Evolutionary conservation across 345 rosid genomes (phyloP), one percentile per base, ranked within the genome.

Genomic region (Citrus trifoliata): DNA sequence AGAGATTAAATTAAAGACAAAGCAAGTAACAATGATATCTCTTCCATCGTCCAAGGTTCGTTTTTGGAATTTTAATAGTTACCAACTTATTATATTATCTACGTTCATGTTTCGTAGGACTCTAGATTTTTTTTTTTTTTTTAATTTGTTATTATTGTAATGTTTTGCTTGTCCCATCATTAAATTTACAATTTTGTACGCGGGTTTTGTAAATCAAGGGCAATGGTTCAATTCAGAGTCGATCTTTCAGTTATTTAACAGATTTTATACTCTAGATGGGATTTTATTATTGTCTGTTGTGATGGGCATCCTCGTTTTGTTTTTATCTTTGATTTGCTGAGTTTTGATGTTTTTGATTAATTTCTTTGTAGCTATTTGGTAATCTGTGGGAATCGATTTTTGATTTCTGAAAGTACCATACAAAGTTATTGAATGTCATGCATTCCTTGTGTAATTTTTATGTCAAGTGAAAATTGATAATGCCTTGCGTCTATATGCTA

Each of bases 131-230:
- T 28, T 42, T 46, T 46, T 22, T 12, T 22, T 32, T 59, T 1
- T 59, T 35, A 58, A 35, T n/a, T 59, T 63, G 18, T 42, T 28
- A 10, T 62, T 22, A 9, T 16, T 53, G 46, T 9, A 18, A n/a
- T 58, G 67, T 24, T 75, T 64, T 46, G 46, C 42, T 35, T 48
- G 60, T 59, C 32, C n/a, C 51, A 37, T 10, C 7, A 74, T 74
- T 61, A 38, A 42, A 30, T 19, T 22, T 30, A 27, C 2, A 14
- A 48, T 37, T 48, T 61, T 38, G 68, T 40, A 7, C 28, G 19
- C 27, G 42, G 69, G 56, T 61, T 46, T 33, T 75, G 38, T 75
- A 48, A 75, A 75, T 64, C 46, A 75, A 16, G 16, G 13, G 46
- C 58, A 63, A 19, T 38, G 70, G 70, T 46, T 30, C 35, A 28